Conservation (phyloP, 192 early-diverging fungal genomes). For the Physocladia obscura region DNA sequence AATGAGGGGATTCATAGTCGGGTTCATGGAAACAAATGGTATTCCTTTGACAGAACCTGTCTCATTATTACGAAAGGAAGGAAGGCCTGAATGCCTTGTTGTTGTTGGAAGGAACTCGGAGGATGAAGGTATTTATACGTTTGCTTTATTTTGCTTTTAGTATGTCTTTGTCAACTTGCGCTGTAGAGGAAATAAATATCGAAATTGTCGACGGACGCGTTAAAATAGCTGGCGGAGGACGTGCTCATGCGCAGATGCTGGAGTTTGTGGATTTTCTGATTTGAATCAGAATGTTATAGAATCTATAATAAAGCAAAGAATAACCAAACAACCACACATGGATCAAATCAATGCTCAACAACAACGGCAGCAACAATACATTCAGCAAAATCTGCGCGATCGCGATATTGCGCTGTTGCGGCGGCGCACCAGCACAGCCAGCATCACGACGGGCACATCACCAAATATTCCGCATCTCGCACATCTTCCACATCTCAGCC, state of each 20-base stretch:
- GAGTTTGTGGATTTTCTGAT: constrained; percentile 17
- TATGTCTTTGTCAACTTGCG: not conserved
- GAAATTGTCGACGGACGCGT: constrained; percentile 6
- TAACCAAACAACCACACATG: no score
- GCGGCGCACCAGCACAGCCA: no score
- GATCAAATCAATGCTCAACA: no score
- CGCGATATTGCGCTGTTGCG: no score
- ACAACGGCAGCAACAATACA: no score
- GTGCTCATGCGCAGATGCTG: constrained; percentile 3
- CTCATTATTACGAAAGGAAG: not conserved
- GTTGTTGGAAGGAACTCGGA: not conserved
- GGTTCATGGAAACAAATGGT: constrained; percentile 2
- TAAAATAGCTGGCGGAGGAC: not conserved
- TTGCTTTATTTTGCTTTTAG: not conserved
- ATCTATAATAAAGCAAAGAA: no score
- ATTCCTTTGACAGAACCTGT: constrained; percentile 19
- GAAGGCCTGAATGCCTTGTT: constrained; percentile 2
- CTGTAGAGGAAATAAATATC: constrained; percentile 14
- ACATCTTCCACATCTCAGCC: no score
- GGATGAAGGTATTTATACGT: not conserved
- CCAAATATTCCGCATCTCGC: no score
- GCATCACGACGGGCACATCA: no score
- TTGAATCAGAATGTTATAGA: constrained; percentile 13
- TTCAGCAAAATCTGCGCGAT: no score
- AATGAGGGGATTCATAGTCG: not conserved